Percentiles rank a stretch among this genome's conserved stretches.
Evolutionary conservation across 768 basidiomycete genomes (phyloP).

Genomic region (Tricholoma furcatifolium): DNA sequence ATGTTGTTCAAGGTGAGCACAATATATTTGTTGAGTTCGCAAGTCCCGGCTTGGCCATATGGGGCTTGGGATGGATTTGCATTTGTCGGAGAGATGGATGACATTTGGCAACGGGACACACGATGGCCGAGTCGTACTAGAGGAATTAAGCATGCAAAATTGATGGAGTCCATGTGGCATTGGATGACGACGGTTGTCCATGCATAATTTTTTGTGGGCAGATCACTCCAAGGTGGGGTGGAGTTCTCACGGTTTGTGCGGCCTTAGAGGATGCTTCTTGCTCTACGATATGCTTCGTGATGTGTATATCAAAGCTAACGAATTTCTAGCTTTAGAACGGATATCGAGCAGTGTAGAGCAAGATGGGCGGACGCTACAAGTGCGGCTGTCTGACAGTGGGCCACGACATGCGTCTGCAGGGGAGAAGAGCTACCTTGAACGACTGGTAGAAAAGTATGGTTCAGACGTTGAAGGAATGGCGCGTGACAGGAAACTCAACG

Average conservation of each 20-base stretch:
- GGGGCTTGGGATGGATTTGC: constrained; percentile 7
- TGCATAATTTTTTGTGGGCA: constrained; percentile 4
- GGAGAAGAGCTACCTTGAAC: constrained; percentile 64
- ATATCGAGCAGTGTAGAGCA: constrained; percentile 43
- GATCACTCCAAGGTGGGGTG: constrained; percentile 7
- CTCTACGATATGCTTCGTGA: constrained; percentile 17
- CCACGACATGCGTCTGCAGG: constrained; percentile 65
- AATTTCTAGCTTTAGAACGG: constrained; percentile 58
- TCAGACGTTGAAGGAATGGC: constrained; percentile 76
- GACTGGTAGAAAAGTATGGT: constrained; percentile 69
- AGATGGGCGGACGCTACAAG: constrained; percentile 33
- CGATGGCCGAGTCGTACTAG: constrained; percentile 10
- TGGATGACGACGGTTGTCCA: constrained; percentile 4
- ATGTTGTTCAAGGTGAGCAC: constrained; percentile 37
- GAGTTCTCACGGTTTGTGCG: constrained; percentile 27
- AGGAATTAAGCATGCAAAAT: constrained; percentile 2
- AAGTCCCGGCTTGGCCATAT: constrained; percentile 9
- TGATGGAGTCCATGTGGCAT: neutral
- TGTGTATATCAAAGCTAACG: constrained; percentile 12
- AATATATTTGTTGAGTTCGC: constrained; percentile 12
- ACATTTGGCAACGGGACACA: constrained; percentile 7
- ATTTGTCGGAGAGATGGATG: neutral
- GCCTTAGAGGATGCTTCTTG: constrained; percentile 10
- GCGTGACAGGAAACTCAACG: constrained; percentile 74
- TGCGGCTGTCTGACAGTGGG: constrained; percentile 39